Base-by-base conservation (phyloP, 306 rosid genomes). In the Glycine tomentella region DNA sequence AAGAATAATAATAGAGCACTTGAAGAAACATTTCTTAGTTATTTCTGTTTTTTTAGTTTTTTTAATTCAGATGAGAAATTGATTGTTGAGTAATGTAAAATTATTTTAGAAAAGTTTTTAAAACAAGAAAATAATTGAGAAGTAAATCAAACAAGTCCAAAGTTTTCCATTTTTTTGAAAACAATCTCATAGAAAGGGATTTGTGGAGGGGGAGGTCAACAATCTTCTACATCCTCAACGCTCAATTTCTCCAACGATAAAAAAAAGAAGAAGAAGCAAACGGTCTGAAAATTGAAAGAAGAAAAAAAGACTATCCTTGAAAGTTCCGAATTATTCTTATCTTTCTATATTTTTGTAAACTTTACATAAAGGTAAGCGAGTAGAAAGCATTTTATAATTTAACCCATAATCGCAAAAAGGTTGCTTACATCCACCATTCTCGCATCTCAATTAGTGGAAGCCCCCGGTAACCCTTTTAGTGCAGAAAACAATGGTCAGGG, bases 321-420 rank as follows among this genome's bases (percentile, higher is more conserved):
- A 68, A 68, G 14, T 55, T 56, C n/a, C 16, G 25, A 72, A 52
- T 65, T 63, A 64, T 73, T 50, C 66, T 72, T 57, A 50, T 69
- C 62, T 48, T 71, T 59, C 16, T 76, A 25, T 52, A 40, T 38
- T 38, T 34, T 71, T 16, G 12, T 55, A 46, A 7, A 50, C 75
- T 74, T 64, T 65, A 33, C 75, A 64, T 55, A 55, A 73, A 72
- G 10, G 15, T 46, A 12, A 56, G 20, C 69, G 14, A 44, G 46
- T 3, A 56, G 34, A 75, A 55, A 67, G 48, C 9, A 55, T 46
- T 66, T 46, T 31, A 53, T 55, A 62, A 14, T 72, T 36, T 80
- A 70, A 45, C 7, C 72, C 73, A 38, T 71, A 9, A 46, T 45
- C 20, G 34, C 51, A 72, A 38, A 62, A 71, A 50, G 15, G n/a